Base-by-base conservation (phyloP, 2,329 filamentous ascomycete species). In the Venturia carpophila region DNA sequence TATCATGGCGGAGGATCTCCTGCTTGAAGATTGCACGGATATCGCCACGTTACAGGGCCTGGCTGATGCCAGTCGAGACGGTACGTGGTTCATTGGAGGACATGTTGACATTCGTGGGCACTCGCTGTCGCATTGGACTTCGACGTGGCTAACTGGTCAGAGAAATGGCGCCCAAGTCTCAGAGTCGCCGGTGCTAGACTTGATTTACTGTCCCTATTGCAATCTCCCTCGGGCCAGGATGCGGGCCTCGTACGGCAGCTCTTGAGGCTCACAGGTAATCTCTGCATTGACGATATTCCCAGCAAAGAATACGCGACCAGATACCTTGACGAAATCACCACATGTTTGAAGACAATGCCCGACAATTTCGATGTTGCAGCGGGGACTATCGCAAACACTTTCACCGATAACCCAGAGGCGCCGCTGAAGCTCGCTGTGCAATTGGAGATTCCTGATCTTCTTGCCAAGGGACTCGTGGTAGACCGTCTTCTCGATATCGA, bases 281-380 rank as follows among this genome's bases (percentile, higher is more conserved):
- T 58, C 7, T 58, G 52, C 30, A 58, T 58, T 21, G 30, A 58
- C 19, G 30, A 58, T 37, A 15, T 58, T n/a, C 30, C 52, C 15
- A 58, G 30, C 52, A 58, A 58, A 37, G 30, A 58, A 34, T 34
- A 58, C 17, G 27, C 52, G 24, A 58, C 27, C 52, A 58, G 30
- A 37, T 58, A 58, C 19, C 52, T 58, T 10, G 19, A 15, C 30
- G 52, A 58, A 3, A 58, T 58, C 17, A 34, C 52, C 11, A 58
- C 4, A n/a, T 58, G 52, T 37, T 27, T 58, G 27, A 37, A 58
- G 15, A 58, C 30, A 15, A 52, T 52, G 47, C 47, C 21, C 9
- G 27, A 19, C 52, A 58, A 58, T n/a, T 58, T 58, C 30, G 52
- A 58, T 37, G 52, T 58, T 58, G 52, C 52, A 37, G 52, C 52